phyloP scores from a whole-genome alignment of 2,329 filamentous ascomycete species.

The Phaeoacremonium minimum region DNA sequence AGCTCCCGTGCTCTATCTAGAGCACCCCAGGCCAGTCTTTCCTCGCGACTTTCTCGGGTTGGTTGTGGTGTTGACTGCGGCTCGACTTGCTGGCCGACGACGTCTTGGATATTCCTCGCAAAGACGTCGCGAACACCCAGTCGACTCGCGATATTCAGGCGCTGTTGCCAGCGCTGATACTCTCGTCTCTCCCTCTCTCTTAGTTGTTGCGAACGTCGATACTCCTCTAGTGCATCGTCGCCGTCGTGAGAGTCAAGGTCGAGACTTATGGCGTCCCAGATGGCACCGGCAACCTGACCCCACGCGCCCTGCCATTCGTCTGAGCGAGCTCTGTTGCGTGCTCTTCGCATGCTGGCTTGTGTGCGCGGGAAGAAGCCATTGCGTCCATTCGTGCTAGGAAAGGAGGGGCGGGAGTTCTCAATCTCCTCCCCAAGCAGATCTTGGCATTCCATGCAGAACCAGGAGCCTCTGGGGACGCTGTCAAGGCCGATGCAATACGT shows the following conservation, averaged over 20 bases:
- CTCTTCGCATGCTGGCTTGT: constrained; percentile 50
- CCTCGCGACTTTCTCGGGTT: constrained; percentile 68
- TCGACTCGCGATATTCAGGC: constrained; percentile 75
- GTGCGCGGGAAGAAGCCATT: constrained; percentile 45
- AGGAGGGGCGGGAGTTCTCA: constrained; percentile 20
- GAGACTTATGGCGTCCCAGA: constrained; percentile 66
- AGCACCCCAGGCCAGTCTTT: constrained; percentile 82
- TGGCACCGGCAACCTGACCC: constrained; percentile 57
- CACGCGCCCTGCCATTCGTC: constrained; percentile 88
- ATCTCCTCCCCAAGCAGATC: constrained; percentile 40
- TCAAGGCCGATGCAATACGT: constrained; percentile 87
- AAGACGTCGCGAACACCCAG: constrained; percentile 74
- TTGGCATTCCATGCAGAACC: constrained; percentile 87
- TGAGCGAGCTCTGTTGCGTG: constrained; percentile 61
- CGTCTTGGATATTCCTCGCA: constrained; percentile 51
- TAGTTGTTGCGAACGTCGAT: constrained; percentile 46
- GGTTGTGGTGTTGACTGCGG: constrained; percentile 39
- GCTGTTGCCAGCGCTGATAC: constrained; percentile 74
- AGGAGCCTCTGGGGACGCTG: constrained; percentile 68
- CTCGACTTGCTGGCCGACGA: constrained; percentile 51
- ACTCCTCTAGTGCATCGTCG: constrained; percentile 52
- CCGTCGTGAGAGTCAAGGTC: constrained; percentile 87
- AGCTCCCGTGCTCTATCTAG: constrained; percentile 79
- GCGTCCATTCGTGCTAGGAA: constrained; percentile 16
- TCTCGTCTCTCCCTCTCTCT: constrained; percentile 51